phyloP scores from a whole-genome alignment of 495 filamentous ascomycete genomes.

The Neurospora sublineolata region DNA sequence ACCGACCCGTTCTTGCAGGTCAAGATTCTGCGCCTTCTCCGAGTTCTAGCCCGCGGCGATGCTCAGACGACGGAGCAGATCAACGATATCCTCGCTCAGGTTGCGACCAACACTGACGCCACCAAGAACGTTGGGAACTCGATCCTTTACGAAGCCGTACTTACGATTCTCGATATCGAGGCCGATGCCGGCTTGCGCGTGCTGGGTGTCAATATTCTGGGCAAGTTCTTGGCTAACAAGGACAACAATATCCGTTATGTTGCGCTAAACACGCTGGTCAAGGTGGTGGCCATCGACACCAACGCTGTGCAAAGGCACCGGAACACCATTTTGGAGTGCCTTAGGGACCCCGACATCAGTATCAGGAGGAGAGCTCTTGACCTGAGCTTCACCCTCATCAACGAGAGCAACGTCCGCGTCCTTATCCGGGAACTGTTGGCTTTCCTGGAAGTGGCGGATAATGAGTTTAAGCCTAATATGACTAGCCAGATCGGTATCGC shows the following conservation, averaged over 20 bases:
- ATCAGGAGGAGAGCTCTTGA: conserved; percentile 90
- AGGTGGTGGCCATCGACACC: conserved; percentile 94
- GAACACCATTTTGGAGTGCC: conserved; percentile 92
- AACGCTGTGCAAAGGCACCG: conserved; percentile 95
- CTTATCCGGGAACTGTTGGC: conserved; percentile 85
- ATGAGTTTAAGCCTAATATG: conserved; percentile 97
- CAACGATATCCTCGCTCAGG: conserved; percentile 96
- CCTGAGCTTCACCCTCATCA: conserved; percentile 94
- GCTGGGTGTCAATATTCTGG: conserved; percentile 92
- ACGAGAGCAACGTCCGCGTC: conserved; percentile 88
- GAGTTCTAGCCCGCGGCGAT: conserved; percentile 80
- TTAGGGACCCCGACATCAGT: conserved; percentile 97
- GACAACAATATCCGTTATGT: conserved; percentile 99
- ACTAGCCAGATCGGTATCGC: conserved; percentile 95
- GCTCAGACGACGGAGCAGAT: conserved; percentile 86
- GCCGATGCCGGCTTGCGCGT: conserved; percentile 90
- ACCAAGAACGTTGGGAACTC: conserved; percentile 98
- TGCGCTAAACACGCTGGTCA: conserved; percentile 91
- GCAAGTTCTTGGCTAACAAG: conserved; percentile 93
- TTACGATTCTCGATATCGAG: conserved; percentile 96
- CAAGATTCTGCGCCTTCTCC: conserved; percentile 78
- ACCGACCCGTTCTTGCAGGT: conserved; percentile 98
- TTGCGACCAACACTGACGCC: conserved; percentile 95
- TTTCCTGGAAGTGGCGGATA: conserved; percentile 92
- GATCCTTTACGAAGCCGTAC: conserved; percentile 93